Evolutionary conservation across 495 filamentous ascomycete genomes (phyloP).

Genomic region (Aspergillus funiculosus): DNA sequence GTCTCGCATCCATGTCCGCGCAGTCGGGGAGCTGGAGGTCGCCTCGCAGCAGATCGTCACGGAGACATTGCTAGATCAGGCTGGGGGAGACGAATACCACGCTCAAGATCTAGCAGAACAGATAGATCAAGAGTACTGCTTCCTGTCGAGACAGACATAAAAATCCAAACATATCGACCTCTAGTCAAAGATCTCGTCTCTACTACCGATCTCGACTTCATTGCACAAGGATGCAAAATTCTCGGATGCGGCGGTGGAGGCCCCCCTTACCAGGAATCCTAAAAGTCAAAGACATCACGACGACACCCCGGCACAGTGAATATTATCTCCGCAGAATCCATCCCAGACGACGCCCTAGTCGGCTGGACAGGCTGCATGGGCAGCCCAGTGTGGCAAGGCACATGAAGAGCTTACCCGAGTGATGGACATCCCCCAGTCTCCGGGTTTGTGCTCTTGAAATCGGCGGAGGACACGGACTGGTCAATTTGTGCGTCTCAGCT

Average conservation of each 20-base stretch:
- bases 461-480: constrained; percentile 35
- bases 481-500: constrained; percentile 27
- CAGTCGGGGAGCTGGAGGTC: constrained; percentile 26
- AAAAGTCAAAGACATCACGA: constrained; percentile 12
- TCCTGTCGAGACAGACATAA: not conserved
- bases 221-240: constrained; percentile 55
- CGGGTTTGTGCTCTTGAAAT: constrained; percentile 31
- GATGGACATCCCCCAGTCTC: constrained; percentile 21
- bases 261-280: constrained; percentile 27
- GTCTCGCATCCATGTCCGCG: constrained; percentile 29
- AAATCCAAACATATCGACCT: constrained; percentile 16
- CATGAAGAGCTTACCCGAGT: constrained; percentile 29
- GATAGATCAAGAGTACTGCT: not conserved
- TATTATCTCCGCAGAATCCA: constrained; percentile 18
- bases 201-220: constrained; percentile 52
- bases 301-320: constrained; percentile 11
- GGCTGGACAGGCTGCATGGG: constrained; percentile 29
- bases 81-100: not conserved
- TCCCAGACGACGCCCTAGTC: constrained; percentile 18
- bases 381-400: constrained; percentile 27
- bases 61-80: not conserved
- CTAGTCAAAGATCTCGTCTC: constrained; percentile 34
- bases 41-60: not conserved
- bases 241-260: constrained; percentile 56
- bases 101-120: too few relatives aligned